Conservation (phyloP, 192 early-diverging fungal genomes). For the Entophlyctis luteolus region DNA sequence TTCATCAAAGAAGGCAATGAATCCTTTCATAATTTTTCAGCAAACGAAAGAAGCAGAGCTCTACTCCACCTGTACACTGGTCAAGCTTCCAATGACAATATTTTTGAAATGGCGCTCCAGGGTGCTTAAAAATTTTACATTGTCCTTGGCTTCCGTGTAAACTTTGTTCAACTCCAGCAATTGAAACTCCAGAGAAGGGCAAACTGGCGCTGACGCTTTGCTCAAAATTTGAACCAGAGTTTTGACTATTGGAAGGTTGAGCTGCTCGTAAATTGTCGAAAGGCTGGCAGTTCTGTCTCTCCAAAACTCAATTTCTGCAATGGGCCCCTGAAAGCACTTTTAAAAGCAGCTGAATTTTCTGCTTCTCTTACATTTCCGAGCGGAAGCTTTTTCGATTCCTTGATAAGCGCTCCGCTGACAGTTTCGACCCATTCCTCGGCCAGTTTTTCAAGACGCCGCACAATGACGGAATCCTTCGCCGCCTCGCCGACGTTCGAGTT, state of each 20-base stretch:
- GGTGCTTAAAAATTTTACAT: constrained; percentile 62
- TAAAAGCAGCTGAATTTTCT: constrained; percentile 12
- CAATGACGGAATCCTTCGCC: constrained; percentile 32
- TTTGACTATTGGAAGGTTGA: constrained; percentile 57
- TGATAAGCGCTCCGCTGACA: constrained; percentile 43
- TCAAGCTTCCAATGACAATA: constrained; percentile 50
- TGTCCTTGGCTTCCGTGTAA: constrained; percentile 63
- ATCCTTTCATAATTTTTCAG: constrained; percentile 28
- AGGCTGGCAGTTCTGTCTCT: constrained; percentile 53
- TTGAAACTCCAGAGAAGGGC: constrained; percentile 53
- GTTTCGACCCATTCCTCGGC: constrained; percentile 61
- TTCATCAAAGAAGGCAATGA: constrained; percentile 57
- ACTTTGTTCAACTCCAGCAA: constrained; percentile 55
- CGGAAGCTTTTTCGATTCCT: constrained; percentile 50
- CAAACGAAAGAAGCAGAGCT: no score
- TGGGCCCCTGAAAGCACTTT: constrained; percentile 52
- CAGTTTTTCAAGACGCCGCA: constrained; percentile 38
- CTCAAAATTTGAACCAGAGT: constrained; percentile 49
- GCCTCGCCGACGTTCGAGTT: constrained; percentile 32
- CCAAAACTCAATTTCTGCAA: constrained; percentile 64
- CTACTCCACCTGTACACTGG: constrained; percentile 48
- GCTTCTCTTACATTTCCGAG: constrained; percentile 43
- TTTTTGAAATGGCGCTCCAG: constrained; percentile 64
- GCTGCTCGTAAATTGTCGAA: constrained; percentile 56
- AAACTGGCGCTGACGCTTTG: constrained; percentile 37